Percentiles rank a stretch among this genome's conserved stretches.
phyloP scores from a whole-genome alignment of 257 asterid species.

The Apocynum venetum region DNA sequence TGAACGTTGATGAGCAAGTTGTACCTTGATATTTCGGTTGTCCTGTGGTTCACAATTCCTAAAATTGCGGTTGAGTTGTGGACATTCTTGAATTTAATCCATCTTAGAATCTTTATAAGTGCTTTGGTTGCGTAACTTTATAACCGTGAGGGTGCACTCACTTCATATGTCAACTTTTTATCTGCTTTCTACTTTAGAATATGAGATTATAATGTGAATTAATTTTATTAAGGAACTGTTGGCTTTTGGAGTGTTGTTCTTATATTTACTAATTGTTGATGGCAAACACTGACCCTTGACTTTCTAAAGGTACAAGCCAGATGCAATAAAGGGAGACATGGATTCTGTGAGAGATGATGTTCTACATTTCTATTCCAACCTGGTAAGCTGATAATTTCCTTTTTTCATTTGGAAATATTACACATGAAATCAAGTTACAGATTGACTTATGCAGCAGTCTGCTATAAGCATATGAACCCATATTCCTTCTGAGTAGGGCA shows the following conservation, averaged over 20 bases:
- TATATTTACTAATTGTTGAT: background rate
- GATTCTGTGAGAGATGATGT: conserved; percentile 88
- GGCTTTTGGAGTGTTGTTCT: background rate
- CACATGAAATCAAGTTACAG: background rate
- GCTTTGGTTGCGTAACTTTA: background rate
- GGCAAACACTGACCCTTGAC: conserved; percentile 4
- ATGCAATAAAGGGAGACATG: conserved; percentile 83
- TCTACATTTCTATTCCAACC: conserved; percentile 48
- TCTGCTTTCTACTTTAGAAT: background rate
- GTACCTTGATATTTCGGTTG: conserved; percentile 13
- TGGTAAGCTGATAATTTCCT: conserved; percentile 34
- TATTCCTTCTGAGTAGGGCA: background rate
- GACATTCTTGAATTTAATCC: background rate
- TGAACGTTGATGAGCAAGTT: conserved; percentile 65
- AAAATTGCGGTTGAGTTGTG: background rate
- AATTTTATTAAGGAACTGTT: background rate
- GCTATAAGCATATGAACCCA: too few species aligned
- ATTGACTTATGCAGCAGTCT: background rate
- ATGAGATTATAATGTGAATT: background rate
- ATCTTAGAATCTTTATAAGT: background rate
- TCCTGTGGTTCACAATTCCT: background rate
- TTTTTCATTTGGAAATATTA: conserved; percentile 2
- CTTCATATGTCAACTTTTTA: background rate
- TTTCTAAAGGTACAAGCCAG: conserved; percentile 72
- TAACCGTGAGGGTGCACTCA: background rate